Conservation (phyloP, 164 flowering plant genomes). For the Piper longum region DNA sequence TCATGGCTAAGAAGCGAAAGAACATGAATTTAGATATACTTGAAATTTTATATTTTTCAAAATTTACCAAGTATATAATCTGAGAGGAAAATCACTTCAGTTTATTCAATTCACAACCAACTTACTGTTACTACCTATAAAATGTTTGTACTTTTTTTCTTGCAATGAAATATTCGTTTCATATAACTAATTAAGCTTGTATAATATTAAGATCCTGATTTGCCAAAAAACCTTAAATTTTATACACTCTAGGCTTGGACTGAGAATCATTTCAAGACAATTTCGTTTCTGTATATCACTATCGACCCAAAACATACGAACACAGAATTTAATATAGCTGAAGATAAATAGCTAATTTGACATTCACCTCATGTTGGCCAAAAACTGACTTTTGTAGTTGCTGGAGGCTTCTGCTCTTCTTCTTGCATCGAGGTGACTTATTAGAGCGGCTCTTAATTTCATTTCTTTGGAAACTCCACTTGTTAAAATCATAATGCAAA, state of each 20-base stretch:
- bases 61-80: neutral
- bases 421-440: slow-evolving; percentile 93
- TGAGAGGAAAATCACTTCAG: neutral
- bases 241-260: too few relatives aligned
- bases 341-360: slow-evolving; percentile 3
- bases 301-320: too few relatives aligned
- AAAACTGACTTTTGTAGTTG: slow-evolving; percentile 95
- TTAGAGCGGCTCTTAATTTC: slow-evolving; percentile 88
- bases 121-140: too few relatives aligned
- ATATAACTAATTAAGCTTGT: too few relatives aligned
- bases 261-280: too few relatives aligned
- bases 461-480: slow-evolving; percentile 97
- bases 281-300: too few relatives aligned
- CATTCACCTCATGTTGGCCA: slow-evolving; percentile 88
- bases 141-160: too few relatives aligned
- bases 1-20: slow-evolving; percentile 57
- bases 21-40: neutral
- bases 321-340: neutral
- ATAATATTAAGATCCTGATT: neutral
- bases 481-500: slow-evolving; percentile 79
- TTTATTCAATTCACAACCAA: neutral
- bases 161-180: too few relatives aligned
- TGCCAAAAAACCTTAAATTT: neutral
- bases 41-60: neutral
- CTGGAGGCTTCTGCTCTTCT: slow-evolving; percentile 95